Base-by-base conservation (phyloP, 257 asterid species). In the Leptodermis oblonga region DNA sequence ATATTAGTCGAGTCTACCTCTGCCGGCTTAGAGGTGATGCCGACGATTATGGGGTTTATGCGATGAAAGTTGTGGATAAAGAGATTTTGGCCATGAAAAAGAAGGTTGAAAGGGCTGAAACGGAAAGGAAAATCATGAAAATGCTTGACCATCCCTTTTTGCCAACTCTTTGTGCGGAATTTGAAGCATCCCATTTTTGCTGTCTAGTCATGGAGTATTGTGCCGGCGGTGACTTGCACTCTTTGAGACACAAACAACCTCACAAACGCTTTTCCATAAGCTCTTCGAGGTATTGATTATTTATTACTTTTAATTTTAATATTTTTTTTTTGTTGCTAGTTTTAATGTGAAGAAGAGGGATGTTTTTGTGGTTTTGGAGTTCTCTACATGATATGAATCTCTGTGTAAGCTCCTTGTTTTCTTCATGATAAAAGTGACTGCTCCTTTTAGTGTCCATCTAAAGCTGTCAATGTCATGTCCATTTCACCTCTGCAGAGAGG, bases 171-270 rank as follows among this genome's bases (percentile, higher is more conserved):
- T 82, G 79, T 33, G 93, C 97, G 0, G 95, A 91, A 68, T 91
- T 91, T 63, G 88, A 87, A 69, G 92, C 93, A 14, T 87, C 95
- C 1, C 83, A 89, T 69, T 91, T 85, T 36, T 87, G 90, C 7
- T 87, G 96, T 62, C 86, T 92, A 2, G 97, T 92, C 1, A 92
- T 92, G 91, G 97, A 89, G 74, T 91, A 77, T 65, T 91, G 97
- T 34, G 64, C 89, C 53, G 96, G 90, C 25, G 97, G 97, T 45
- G 97, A 90, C 78, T 85, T 90, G 88, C 97, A 88, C 78, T 84
- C 96, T 31, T 85, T 90, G 3, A 62, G 95, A 18, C 88, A 85
- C 28, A 83, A 83, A 61, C 97, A 88, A 79, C 97, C 95, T 52
- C 74, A 81, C 14, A 87, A 86, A 71, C 87, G 90, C 67, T 91